Conservation (phyloP, 805 yeast genomes). For the Kodamaea kaohsiungensis region DNA sequence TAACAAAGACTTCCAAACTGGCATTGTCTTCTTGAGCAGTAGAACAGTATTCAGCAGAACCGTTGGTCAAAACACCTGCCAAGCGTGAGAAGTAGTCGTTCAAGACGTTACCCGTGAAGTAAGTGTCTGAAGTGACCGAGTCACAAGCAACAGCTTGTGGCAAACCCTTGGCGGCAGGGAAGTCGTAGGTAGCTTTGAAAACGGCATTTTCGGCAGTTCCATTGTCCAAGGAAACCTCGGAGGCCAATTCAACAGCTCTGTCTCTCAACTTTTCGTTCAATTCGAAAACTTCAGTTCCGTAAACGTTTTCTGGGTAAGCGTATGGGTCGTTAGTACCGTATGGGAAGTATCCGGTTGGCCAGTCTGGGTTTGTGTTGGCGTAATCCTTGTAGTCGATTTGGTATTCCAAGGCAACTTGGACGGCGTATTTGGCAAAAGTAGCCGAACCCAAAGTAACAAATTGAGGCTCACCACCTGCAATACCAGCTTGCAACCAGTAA, state of each 20-base stretch:
- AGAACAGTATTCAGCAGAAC: slow-evolving; percentile 57
- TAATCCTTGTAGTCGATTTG: slow-evolving; percentile 50
- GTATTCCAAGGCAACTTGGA: slow-evolving; percentile 61
- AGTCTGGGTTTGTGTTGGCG: slow-evolving; percentile 37
- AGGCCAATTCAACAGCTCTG: slow-evolving; percentile 55
- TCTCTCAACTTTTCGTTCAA: slow-evolving; percentile 59
- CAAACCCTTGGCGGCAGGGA: slow-evolving; percentile 48
- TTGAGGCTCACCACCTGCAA: slow-evolving; percentile 63
- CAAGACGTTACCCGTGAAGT: slow-evolving; percentile 56
- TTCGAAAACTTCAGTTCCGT: slow-evolving; percentile 68
- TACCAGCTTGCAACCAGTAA: slow-evolving; percentile 64
- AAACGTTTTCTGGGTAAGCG: slow-evolving; percentile 53
- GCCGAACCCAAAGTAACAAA: slow-evolving; percentile 60
- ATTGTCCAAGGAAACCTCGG: slow-evolving; percentile 41
- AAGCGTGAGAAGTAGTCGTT: slow-evolving; percentile 51
- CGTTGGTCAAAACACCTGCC: slow-evolving; percentile 54
- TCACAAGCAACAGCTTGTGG: slow-evolving; percentile 58
- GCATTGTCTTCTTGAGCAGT: slow-evolving; percentile 73
- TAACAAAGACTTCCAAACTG: slow-evolving; percentile 55
- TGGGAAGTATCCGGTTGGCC: slow-evolving; percentile 62
- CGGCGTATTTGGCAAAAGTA: slow-evolving; percentile 59
- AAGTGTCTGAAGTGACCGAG: slow-evolving; percentile 58
- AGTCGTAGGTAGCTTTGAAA: slow-evolving; percentile 49
- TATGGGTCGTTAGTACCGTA: slow-evolving; percentile 52
- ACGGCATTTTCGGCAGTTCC: slow-evolving; percentile 47